These are phyloP conservation scores for Diaporthe caulivora DNA, from an alignment of 2,329 filamentous ascomycete species.

Conservation along the genomic window DNA sequence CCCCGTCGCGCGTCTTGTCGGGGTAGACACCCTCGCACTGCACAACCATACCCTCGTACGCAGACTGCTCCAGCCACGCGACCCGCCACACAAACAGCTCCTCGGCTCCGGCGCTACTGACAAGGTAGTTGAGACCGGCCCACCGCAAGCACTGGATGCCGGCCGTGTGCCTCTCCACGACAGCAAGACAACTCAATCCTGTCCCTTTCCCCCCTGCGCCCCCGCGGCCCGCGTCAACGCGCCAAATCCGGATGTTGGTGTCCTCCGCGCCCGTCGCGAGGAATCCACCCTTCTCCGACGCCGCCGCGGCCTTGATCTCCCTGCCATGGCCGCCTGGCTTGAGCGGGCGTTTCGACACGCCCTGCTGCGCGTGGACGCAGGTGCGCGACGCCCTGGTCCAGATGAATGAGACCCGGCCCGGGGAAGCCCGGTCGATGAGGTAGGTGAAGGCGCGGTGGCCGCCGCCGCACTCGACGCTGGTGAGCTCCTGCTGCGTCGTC, in stretches of 20 bases:
- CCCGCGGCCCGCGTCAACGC: conserved; percentile 48
- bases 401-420: conserved; percentile 64
- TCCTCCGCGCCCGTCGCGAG: conserved; percentile 81
- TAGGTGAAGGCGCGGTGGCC: conserved; percentile 83
- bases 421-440: conserved; percentile 36
- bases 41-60: conserved; percentile 64
- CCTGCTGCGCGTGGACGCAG: conserved; percentile 58
- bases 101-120: conserved; percentile 89
- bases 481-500: conserved; percentile 75
- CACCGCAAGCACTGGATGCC: conserved; percentile 87
- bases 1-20: conserved; percentile 65
- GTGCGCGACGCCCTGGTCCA: conserved; percentile 71
- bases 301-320: conserved; percentile 75
- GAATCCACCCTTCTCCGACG: conserved; percentile 47
- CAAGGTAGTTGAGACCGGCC: conserved; percentile 78
- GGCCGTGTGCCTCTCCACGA: conserved; percentile 82
- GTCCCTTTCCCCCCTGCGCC: not conserved
- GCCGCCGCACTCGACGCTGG: conserved; percentile 84
- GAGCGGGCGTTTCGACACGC: conserved; percentile 59
- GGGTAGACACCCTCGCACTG: conserved; percentile 68
- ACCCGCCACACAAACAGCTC: conserved; percentile 91
- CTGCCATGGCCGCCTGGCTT: conserved; percentile 84
- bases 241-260: conserved; percentile 79
- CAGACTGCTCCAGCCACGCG: conserved; percentile 60
- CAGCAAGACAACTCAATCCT: conserved; percentile 65